Evolutionary conservation across 225 moss, liverwort and hornwort genomes (phyloP), one percentile per base, ranked within the genome.

Genomic region (Bryum argenteum): DNA sequence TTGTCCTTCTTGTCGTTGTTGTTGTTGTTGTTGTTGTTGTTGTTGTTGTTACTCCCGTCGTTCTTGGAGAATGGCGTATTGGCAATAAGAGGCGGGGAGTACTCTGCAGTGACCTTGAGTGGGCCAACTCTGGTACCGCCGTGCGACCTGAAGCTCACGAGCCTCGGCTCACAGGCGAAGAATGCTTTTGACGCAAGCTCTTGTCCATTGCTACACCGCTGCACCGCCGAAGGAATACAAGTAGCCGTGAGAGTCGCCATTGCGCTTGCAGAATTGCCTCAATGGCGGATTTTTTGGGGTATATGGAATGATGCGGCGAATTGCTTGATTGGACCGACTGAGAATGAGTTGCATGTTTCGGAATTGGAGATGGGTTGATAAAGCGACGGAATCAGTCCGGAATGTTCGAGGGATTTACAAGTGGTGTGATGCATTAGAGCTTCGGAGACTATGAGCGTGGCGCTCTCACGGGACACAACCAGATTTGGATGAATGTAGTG

Each of bases 41-140:
- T 54, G 10, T 45, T 33, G 33, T 2, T 28, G 28, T 28, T 15
- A 9, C 69, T 78, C 5, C 72, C 62, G 19, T 48, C 62, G 10
- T 45, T 60, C 56, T 69, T 81, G 24, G 81, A 76, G n/a, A 85
- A 85, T 16, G 85, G 82, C 33, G 75, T 59, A 42, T 83, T 80
- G 61, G 85, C 88, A 20, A 68, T 70, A 2, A 88, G 44, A 61
- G 88, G 80, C 39, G 78, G 40, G 64, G 75, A 20, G 71, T 50
- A 21, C n/a, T n/a, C n/a, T n/a, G 78, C 81, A 19, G 62, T 17
- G 14, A 62, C 61, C 73, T 52, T 84, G 4, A 55, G 55, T 14
- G 52, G n/a, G 51, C 55, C 51, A 17, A n/a, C 21, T 40, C 69
- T 61, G 33, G n/a, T 52, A 11, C 37, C 17, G n/a, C 37, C 17